phyloP scores from a whole-genome alignment of 1,139 yeast species.

The Zygosaccharomyces pseudobailii region DNA sequence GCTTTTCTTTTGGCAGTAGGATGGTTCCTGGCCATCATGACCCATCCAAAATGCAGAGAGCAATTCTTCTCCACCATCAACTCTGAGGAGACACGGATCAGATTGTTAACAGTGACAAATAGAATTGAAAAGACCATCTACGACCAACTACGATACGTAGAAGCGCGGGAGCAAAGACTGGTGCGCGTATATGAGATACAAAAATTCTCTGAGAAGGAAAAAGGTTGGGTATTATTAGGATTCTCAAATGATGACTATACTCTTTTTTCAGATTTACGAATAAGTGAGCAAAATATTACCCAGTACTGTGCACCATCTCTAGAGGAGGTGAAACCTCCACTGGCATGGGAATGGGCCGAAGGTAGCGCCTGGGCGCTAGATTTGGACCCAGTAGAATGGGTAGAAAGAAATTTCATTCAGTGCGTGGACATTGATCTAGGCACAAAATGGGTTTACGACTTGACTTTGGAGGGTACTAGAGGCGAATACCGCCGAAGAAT shows the following conservation, averaged over 20 bases:
- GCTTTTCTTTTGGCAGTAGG: conserved; percentile 37
- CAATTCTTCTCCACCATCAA: conserved; percentile 42
- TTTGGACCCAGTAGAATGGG: conserved; percentile 57
- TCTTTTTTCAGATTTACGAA: conserved; percentile 37
- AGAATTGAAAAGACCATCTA: conserved; percentile 40
- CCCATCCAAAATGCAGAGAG: conserved; percentile 55
- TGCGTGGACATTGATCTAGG: conserved; percentile 57
- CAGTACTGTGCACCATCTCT: conserved; percentile 32
- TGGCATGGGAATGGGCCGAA: conserved; percentile 49
- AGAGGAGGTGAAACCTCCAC: conserved; percentile 48
- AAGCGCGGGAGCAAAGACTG: conserved; percentile 36
- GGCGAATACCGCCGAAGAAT: conserved; percentile 47
- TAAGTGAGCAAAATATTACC: conserved; percentile 25
- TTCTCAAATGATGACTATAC: conserved; percentile 54
- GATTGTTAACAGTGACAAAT: conserved; percentile 44
- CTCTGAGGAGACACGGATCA: conserved; percentile 58
- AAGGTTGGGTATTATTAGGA: conserved; percentile 59
- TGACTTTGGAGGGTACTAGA: conserved; percentile 26
- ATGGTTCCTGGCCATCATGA: conserved; percentile 48
- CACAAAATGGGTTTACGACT: conserved; percentile 77
- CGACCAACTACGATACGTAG: conserved; percentile 35
- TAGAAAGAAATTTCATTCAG: conserved; percentile 47
- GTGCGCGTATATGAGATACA: conserved; percentile 75
- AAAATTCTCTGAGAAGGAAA: conserved; percentile 42
- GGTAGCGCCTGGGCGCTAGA: conserved; percentile 54